Conservation (phyloP, 331 rosid species). For the Quercus lobata region DNA sequence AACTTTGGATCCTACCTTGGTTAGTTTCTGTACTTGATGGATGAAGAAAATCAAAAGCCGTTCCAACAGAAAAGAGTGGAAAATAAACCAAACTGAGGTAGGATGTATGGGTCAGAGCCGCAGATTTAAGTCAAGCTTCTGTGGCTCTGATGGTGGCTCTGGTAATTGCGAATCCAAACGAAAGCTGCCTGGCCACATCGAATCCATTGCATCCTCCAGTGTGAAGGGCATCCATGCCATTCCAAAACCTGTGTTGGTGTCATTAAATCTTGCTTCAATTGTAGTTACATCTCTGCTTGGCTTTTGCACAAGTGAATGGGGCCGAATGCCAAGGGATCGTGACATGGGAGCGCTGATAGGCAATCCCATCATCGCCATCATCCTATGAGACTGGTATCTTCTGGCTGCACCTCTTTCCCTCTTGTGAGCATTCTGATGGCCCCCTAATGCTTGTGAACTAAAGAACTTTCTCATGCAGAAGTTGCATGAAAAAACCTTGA, state of each 20-base stretch:
- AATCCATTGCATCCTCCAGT: constrained; percentile 46
- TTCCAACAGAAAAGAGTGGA: constrained; percentile 13
- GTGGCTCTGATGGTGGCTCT: constrained; percentile 39
- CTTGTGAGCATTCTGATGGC: constrained; percentile 96
- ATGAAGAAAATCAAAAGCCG: constrained; percentile 10
- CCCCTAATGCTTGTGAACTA: constrained; percentile 95
- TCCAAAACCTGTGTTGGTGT: constrained; percentile 40
- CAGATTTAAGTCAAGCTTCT: constrained; percentile 76
- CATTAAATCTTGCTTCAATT: constrained; percentile 49
- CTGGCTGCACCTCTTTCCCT: constrained; percentile 93
- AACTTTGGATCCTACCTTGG: constrained; percentile 33
- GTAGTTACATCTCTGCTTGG: constrained; percentile 49
- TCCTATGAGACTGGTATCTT: constrained; percentile 76
- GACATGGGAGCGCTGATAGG: constrained; percentile 38
- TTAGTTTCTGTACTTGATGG: constrained; percentile 26
- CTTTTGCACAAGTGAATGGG: constrained; percentile 80
- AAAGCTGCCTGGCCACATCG: constrained; percentile 95
- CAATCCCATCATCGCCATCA: constrained; percentile 66
- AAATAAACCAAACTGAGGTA: constrained; percentile 5
- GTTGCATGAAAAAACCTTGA: constrained; percentile 82
- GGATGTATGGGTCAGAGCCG: constrained; percentile 44
- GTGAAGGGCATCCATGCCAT: constrained; percentile 46
- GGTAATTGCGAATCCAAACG: constrained; percentile 47
- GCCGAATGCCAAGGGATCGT: constrained; percentile 71
- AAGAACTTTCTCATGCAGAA: constrained; percentile 92